Evolutionary conservation across 805 yeast genomes (phyloP), one percentile per base, ranked within the genome.

Genomic region (Nakazawaea holstii): DNA sequence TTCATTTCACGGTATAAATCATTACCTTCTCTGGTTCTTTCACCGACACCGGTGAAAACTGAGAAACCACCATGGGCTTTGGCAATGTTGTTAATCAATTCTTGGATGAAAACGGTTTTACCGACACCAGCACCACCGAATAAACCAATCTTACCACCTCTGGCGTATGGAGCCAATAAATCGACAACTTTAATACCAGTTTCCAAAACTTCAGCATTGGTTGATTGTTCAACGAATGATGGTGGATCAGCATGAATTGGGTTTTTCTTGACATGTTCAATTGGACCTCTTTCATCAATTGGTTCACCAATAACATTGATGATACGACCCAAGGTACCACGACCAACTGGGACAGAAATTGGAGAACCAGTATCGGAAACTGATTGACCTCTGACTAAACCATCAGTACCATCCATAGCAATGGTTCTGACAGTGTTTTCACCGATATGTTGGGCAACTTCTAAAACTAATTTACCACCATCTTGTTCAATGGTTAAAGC

Each of bases 51-150:
- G 67, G 97, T 87, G 86, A 92, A 92, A 61, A 92, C 98, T 51
- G 98, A 92, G 95, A 92, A 92, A 87, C 98, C 98, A 89, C 98
- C 99, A 76, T 92, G 98, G 68, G 99, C 98, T 83, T 92, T 94
- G 72, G 99, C 99, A 69, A 92, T 94, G 84, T 92, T 92, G 91
- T 94, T 92, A 76, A 92, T 92, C 80, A 92, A 84, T 80, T 92
- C 99, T 82, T 92, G 99, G 78, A 92, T 92, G 79, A 92, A 92
- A 57, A 92, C 99, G 75, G 99, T 92, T 79, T 92, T 92, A 79
- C 99, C 99, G 87, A 92, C 99, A 92, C 99, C 99, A 75, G 99
- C 99, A 92, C 99, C 99, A 82, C 99, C 99, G 87, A 92, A 92
- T 70, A 92, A 84, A 85, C 99, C 99, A 89, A 92, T 92, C 85